A percentile compares a stretch with the other conserved stretches of the same genome.
These are phyloP conservation scores for Melampsora americana DNA, from an alignment of 1,284 basidiomycete species.

Conservation along the genomic window DNA sequence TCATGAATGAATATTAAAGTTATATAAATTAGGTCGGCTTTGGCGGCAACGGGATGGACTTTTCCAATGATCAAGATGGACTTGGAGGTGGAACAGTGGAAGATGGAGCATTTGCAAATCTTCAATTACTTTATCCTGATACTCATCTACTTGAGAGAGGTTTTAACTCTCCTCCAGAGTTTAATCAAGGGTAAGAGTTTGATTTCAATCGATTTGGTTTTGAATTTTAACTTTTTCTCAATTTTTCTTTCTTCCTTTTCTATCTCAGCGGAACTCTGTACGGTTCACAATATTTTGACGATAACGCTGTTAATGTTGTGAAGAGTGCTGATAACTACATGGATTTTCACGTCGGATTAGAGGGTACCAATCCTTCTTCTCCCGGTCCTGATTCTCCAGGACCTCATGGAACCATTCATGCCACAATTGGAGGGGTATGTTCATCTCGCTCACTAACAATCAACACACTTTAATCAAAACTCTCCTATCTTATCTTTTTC, in stretches of 20 bases:
- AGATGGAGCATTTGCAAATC: conserved; percentile 37
- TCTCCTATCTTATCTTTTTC: background rate
- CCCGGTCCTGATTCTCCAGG: conserved; percentile 13
- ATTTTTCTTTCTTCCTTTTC: background rate
- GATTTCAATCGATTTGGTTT: too few relatives aligned
- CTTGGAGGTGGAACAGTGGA: conserved; percentile 13
- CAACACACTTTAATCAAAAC: background rate
- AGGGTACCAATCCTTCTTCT: conserved; percentile 27
- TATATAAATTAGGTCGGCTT: conserved; percentile 8
- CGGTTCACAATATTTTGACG: conserved; percentile 34
- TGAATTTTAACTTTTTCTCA: background rate
- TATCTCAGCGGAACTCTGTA: conserved; percentile 12
- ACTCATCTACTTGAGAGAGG: conserved; percentile 25
- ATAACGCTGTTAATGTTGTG: conserved; percentile 15
- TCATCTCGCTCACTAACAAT: too few relatives aligned
- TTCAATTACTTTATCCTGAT: conserved; percentile 26
- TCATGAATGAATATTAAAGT: background rate
- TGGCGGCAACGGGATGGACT: conserved; percentile 7
- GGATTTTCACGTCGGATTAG: conserved; percentile 34
- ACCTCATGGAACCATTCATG: conserved; percentile 38
- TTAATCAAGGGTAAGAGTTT: conserved; percentile 19
- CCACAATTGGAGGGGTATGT: conserved; percentile 38
- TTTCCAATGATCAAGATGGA: background rate
- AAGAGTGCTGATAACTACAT: conserved; percentile 28
- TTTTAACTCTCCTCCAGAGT: conserved; percentile 18